Conservation (phyloP, 2,329 filamentous ascomycete genomes). For the Penicillium sp. region DNA sequence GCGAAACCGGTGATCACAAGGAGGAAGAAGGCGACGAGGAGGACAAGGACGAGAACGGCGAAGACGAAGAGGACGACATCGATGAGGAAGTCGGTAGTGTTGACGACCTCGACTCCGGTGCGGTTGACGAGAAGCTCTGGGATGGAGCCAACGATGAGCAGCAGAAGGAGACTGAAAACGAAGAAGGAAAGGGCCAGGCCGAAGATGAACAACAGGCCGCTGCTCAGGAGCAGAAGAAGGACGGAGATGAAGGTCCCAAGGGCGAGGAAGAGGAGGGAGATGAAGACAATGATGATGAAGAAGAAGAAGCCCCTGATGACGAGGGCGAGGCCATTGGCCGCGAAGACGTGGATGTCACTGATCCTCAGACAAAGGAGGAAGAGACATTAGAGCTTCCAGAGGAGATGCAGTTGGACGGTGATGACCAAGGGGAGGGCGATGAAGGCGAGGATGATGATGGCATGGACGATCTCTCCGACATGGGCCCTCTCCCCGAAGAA, state of each 20-base stretch:
- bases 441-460: conserved; percentile 46
- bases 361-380: conserved; percentile 78
- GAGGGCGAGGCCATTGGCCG: conserved; percentile 65
- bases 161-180: conserved; percentile 71
- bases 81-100: conserved; percentile 91
- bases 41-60: conserved; percentile 56
- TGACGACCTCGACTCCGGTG: conserved; percentile 83
- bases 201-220: conserved; percentile 61
- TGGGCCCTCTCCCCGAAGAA: conserved; percentile 41
- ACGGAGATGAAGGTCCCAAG: conserved; percentile 45
- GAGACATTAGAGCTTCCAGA: conserved; percentile 83
- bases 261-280: conserved; percentile 55
- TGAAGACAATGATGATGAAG: conserved; percentile 58
- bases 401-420: conserved; percentile 78
- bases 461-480: conserved; percentile 51
- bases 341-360: conserved; percentile 66
- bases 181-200: conserved; percentile 58
- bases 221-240: conserved; percentile 58
- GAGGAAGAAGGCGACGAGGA: conserved; percentile 48
- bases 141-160: conserved; percentile 76
- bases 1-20: conserved; percentile 68
- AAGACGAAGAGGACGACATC: conserved; percentile 68
- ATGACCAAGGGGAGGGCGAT: conserved; percentile 60
- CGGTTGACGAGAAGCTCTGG: conserved; percentile 99
- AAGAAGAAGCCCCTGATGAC: conserved; percentile 54